Percentiles rank a stretch among this genome's conserved stretches.
Conservation (phyloP, 2,329 filamentous ascomycete genomes). For the Xylariaceae sp. region DNA sequence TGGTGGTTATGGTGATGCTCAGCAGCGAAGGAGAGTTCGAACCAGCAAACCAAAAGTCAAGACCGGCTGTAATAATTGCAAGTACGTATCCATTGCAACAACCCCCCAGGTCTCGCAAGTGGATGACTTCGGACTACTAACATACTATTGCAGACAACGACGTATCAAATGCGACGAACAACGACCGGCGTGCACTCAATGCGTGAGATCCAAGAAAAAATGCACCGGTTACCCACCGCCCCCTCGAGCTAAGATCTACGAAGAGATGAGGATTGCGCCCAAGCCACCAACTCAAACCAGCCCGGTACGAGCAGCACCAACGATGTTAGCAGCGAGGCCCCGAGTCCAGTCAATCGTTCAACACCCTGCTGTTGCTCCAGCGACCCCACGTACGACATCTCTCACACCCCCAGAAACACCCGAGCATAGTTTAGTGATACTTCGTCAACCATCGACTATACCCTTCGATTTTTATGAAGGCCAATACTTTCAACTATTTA, state of each 20-base stretch:
- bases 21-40: conserved; percentile 53
- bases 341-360: conserved; percentile 21
- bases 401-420: conserved; percentile 47
- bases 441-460: conserved; percentile 56
- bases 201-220: conserved; percentile 61
- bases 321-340: not conserved
- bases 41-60: conserved; percentile 68
- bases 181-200: conserved; percentile 66
- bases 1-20: conserved; percentile 33
- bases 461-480: conserved; percentile 59
- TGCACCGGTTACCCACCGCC: conserved; percentile 70
- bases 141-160: conserved; percentile 52
- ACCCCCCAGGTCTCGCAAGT: not conserved
- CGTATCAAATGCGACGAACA: conserved; percentile 72
- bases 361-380: conserved; percentile 1
- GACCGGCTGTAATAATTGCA: conserved; percentile 72
- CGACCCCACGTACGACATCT: conserved; percentile 2
- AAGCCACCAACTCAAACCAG: conserved; percentile 24
- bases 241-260: conserved; percentile 53
- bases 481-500: conserved; percentile 68
- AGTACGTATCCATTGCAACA: conserved; percentile 55
- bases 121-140: conserved; percentile 8
- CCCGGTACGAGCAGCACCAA: conserved; percentile 13
- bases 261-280: conserved; percentile 49
- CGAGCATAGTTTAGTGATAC: conserved; percentile 37